These are phyloP conservation scores for Pseudogymnoascus sp. DNA, from an alignment of 2,329 filamentous ascomycete species.

Conservation along the genomic window DNA sequence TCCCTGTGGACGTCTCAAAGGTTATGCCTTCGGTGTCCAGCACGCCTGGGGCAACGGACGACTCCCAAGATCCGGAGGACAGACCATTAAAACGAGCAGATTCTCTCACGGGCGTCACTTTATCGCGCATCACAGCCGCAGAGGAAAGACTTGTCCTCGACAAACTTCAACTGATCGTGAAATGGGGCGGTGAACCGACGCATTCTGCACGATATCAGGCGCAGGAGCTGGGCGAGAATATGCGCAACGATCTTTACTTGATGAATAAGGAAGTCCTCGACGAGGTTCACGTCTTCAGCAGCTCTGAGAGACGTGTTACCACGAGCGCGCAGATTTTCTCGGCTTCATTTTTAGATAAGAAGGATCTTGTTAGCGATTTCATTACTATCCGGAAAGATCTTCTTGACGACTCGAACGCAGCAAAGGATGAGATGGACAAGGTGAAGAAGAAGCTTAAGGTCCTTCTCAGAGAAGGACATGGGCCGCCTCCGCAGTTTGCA, in stretches of 20 bases:
- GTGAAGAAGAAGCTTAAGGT: constrained; percentile 99
- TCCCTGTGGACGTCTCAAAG: neutral
- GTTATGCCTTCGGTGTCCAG: neutral
- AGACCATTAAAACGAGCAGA: constrained; percentile 59
- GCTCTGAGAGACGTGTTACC: constrained; percentile 86
- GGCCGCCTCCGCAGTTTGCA: constrained; percentile 91
- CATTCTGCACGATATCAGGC: constrained; percentile 95
- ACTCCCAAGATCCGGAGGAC: constrained; percentile 29
- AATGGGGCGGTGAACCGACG: constrained; percentile 97
- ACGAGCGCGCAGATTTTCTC: constrained; percentile 97
- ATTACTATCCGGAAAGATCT: constrained; percentile 91
- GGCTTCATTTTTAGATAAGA: constrained; percentile 75
- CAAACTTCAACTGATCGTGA: constrained; percentile 94
- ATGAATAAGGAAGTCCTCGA: constrained; percentile 89
- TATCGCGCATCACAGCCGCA: constrained; percentile 86
- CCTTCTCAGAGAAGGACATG: constrained; percentile 80
- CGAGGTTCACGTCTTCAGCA: constrained; percentile 90
- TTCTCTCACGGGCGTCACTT: constrained; percentile 79
- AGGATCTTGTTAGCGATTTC: constrained; percentile 75
- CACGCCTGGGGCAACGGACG: neutral
- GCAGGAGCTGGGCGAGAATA: constrained; percentile 88
- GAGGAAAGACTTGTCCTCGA: constrained; percentile 91
- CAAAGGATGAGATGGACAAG: constrained; percentile 98
- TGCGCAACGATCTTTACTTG: constrained; percentile 87
- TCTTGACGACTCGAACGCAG: constrained; percentile 93